phyloP scores from a whole-genome alignment of 192 early-diverging fungal species.

The Piromyces finnis region DNA sequence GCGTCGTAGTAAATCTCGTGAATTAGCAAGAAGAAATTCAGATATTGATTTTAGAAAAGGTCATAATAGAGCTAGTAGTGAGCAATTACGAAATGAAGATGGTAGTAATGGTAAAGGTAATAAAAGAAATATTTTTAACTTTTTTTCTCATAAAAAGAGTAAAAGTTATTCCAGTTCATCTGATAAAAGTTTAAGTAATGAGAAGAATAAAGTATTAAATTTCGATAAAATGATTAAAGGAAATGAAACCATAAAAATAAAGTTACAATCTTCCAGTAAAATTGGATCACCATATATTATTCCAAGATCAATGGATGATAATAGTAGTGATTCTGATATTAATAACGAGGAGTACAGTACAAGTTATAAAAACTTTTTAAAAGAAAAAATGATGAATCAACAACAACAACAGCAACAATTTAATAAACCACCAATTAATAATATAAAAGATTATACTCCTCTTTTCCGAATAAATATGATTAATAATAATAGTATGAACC shows the following conservation, averaged over 20 bases:
- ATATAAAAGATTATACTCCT: neutral
- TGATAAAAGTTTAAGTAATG: neutral
- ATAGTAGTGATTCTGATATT: neutral
- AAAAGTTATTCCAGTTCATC: neutral
- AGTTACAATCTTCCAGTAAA: neutral
- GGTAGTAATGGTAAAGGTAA: neutral
- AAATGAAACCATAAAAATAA: neutral
- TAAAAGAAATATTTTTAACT: neutral
- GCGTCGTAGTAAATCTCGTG: neutral
- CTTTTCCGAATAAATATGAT: neutral
- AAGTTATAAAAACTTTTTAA: neutral
- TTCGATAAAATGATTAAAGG: neutral
- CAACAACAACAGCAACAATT: neutral
- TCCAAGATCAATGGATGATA: neutral
- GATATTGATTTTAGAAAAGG: neutral
- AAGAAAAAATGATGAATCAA: neutral
- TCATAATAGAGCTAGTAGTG: neutral
- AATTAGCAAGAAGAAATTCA: neutral
- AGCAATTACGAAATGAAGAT: neutral
- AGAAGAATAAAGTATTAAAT: too few species aligned
- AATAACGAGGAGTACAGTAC: neutral
- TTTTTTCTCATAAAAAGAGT: neutral
- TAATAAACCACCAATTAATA: neutral
- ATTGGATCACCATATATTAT: neutral
- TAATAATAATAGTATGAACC: neutral